These are phyloP conservation scores for Drechslera avenae DNA, from an alignment of 2,329 filamentous ascomycete species.

Conservation along the genomic window DNA sequence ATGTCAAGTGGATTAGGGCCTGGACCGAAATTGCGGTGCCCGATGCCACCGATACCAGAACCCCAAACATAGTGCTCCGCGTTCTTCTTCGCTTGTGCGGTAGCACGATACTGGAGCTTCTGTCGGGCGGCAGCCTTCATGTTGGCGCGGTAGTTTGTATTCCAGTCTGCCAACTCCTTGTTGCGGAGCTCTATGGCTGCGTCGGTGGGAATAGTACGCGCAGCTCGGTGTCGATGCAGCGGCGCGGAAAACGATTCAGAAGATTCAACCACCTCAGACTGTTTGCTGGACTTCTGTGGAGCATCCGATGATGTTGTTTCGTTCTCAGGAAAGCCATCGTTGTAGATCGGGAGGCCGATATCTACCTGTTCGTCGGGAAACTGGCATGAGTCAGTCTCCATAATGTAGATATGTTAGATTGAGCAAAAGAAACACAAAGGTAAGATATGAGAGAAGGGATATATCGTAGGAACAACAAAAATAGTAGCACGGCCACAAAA, in stretches of 20 bases:
- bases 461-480: neutral
- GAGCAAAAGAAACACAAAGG: neutral
- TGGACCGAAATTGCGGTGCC: conserved; percentile 26
- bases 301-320: conserved; percentile 30
- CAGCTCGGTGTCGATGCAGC: conserved; percentile 45
- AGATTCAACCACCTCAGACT: conserved; percentile 38
- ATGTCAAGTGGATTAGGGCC: conserved; percentile 58
- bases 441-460: neutral
- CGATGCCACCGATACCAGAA: conserved; percentile 60
- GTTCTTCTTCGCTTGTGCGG: conserved; percentile 63
- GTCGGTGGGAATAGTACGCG: conserved; percentile 56
- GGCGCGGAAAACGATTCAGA: conserved; percentile 49
- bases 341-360: conserved; percentile 40
- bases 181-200: conserved; percentile 59
- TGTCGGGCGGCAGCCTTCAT: conserved; percentile 59
- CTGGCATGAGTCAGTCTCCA: conserved; percentile 28
- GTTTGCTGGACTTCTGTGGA: conserved; percentile 15
- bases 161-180: conserved; percentile 62
- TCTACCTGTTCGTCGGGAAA: conserved; percentile 34
- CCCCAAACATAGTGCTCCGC: conserved; percentile 66
- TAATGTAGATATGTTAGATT: conserved; percentile 1
- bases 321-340: conserved; percentile 41
- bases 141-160: conserved; percentile 62
- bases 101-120: conserved; percentile 52
- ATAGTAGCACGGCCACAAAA: neutral